Conservation (phyloP, 495 filamentous ascomycete species). For the Hypoxylon rickii region DNA sequence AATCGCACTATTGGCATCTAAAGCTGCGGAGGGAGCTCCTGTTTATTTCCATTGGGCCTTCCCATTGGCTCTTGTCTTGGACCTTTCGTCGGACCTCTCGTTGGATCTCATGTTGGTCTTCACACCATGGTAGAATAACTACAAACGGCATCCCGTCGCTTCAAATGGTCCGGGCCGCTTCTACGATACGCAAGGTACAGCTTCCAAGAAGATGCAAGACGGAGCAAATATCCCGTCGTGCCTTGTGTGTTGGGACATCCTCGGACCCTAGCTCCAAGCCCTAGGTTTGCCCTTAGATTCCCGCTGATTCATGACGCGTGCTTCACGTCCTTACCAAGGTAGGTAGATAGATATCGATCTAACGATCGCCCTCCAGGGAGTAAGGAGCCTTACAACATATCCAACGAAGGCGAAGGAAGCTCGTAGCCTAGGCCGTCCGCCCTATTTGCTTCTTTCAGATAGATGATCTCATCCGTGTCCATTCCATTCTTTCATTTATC, state of each 20-base stretch:
- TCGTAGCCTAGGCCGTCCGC: too few species aligned
- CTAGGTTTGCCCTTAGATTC: not conserved
- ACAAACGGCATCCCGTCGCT: not conserved
- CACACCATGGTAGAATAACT: too few species aligned
- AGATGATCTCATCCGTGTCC: conserved; percentile 24
- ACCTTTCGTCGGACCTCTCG: too few species aligned
- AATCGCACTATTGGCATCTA: not conserved
- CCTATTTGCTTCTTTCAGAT: conserved; percentile 11
- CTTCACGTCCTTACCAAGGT: too few species aligned
- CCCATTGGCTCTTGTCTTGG: not conserved
- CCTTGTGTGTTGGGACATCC: not conserved
- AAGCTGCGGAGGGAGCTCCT: conserved; percentile 1
- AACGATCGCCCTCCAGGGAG: too few species aligned
- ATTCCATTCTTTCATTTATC: conserved; percentile 2
- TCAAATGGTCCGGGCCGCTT: conserved; percentile 11
- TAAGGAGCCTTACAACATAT: too few species aligned
- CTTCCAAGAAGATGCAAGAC: not conserved
- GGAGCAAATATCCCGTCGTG: conserved; percentile 23
- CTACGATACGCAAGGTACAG: not conserved
- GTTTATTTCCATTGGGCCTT: not conserved
- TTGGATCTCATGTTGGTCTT: too few species aligned
- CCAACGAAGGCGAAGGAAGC: not conserved
- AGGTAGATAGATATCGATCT: too few species aligned
- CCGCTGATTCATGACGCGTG: conserved; percentile 26
- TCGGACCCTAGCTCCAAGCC: not conserved